phyloP scores from a whole-genome alignment of 352 stramenopile species.

The Pythium myriotylum region DNA sequence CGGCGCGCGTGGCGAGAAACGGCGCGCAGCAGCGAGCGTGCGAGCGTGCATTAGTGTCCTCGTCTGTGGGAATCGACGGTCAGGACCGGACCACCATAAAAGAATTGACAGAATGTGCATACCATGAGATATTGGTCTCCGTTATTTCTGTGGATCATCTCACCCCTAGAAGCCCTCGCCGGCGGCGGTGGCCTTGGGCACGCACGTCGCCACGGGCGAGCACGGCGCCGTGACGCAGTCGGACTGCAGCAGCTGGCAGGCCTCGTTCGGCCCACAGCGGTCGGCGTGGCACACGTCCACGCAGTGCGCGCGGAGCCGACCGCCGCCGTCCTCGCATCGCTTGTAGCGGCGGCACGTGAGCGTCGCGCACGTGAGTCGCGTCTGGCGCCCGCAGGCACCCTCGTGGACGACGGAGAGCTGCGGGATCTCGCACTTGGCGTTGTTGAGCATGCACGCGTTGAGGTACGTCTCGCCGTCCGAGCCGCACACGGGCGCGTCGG shows the following conservation, averaged over 20 bases:
- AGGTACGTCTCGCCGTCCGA: slow-evolving; percentile 40
- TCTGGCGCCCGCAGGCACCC: slow-evolving; percentile 48
- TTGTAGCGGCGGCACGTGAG: slow-evolving; percentile 53
- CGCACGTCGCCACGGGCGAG: slow-evolving; percentile 56
- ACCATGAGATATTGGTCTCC: not conserved
- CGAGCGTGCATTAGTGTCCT: not conserved
- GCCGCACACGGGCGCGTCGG: slow-evolving; percentile 33
- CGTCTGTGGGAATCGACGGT: not conserved
- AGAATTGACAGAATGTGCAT: not conserved
- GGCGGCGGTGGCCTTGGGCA: slow-evolving; percentile 32
- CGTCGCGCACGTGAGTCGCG: slow-evolving; percentile 41
- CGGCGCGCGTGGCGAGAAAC: not conserved
- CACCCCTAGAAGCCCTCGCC: slow-evolving; percentile 2
- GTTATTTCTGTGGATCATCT: too few relatives aligned
- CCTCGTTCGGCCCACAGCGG: slow-evolving; percentile 33
- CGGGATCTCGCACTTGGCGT: slow-evolving; percentile 31
- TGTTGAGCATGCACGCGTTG: slow-evolving; percentile 37
- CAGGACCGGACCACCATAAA: not conserved
- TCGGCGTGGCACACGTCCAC: slow-evolving; percentile 54
- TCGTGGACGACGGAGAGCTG: slow-evolving; percentile 42
- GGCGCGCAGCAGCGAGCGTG: not conserved
- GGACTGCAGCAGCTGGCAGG: slow-evolving; percentile 34
- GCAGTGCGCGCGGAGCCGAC: slow-evolving; percentile 42
- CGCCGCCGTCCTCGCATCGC: slow-evolving; percentile 43
- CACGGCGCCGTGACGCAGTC: slow-evolving; percentile 64